Conservation (phyloP, 495 filamentous ascomycete species). For the Penicillium goetzii region DNA sequence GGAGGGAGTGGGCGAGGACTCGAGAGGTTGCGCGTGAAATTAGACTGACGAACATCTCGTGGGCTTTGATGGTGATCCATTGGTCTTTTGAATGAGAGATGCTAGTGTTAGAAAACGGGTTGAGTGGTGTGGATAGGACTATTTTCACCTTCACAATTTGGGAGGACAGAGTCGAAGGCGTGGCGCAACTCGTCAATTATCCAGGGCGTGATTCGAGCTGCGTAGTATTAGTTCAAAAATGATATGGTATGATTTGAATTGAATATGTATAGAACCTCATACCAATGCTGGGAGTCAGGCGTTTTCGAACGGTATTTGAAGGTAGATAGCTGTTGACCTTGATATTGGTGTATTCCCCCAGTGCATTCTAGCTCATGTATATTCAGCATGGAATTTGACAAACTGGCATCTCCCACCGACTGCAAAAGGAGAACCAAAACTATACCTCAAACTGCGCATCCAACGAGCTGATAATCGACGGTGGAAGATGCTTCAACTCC, state of each 20-base stretch:
- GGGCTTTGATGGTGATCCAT: constrained; percentile 32
- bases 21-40: constrained; percentile 59
- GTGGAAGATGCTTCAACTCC: constrained; percentile 29
- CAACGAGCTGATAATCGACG: constrained; percentile 31
- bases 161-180: constrained; percentile 30
- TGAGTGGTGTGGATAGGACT: background rate
- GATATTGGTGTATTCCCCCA: constrained; percentile 40
- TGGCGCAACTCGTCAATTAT: constrained; percentile 36
- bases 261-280: background rate
- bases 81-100: constrained; percentile 16
- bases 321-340: constrained; percentile 32
- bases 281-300: constrained; percentile 35
- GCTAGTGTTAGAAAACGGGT: background rate
- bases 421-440: background rate
- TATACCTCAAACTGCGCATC: constrained; percentile 38
- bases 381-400: background rate
- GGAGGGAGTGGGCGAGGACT: constrained; percentile 56
- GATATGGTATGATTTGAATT: background rate
- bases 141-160: constrained; percentile 33
- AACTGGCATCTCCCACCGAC: background rate
- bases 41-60: constrained; percentile 41
- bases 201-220: constrained; percentile 34
- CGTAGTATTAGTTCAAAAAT: background rate
- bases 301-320: constrained; percentile 29
- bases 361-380: constrained; percentile 28